Evolutionary conservation across 2,329 filamentous ascomycete species (phyloP), one percentile per base, ranked within the genome.

Genomic region (Fusarium sublunatum): DNA sequence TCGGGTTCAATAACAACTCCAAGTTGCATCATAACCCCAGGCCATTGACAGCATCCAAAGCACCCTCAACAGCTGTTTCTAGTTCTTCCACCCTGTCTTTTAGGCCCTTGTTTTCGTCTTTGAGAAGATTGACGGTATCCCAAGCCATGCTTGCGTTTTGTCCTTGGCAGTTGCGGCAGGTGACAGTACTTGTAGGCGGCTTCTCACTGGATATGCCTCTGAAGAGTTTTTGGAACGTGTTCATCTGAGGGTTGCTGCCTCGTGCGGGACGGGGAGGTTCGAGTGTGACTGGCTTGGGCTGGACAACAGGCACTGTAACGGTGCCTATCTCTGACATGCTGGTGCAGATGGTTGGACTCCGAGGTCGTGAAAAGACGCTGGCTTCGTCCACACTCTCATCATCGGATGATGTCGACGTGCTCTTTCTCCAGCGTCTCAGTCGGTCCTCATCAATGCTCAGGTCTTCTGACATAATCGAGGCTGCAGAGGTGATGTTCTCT

Each of bases 91-190:
- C 84, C 19, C 86, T 77, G 35, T 81, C 78, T 77, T 89, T 89
- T 45, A 90, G 73, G 8, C 81, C 81, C 68, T 78, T 82, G 65
- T 90, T 90, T 77, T 90, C 88, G 42, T 86, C 83, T 35, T 85
- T 78, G 56, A 89, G 74, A 42, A 88, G 61, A 48, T 82, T 81
- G n/a, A 88, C 86, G 5, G 87, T 88, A 68, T 89, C 82, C 87
- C 87, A 89, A 5, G 87, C 87, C 34, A 86, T 79, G 62, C 84
- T 86, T 11, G 83, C 79, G 48, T 85, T 83, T 66, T 83, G 81
- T 11, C 87, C 86, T 49, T 79, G 74, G 72, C 87, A 89, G 67
- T 88, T 88, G 31, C 73, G 67, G 66, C 86, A 88, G 69, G 72
- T 73, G 24, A 60, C 52, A 9, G 58, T 51, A 7, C 61, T 50